Percentiles rank a stretch among this genome's conserved stretches.
These are phyloP conservation scores for Phylloporus sp. DNA, from an alignment of 768 basidiomycete species.

Conservation along the genomic window DNA sequence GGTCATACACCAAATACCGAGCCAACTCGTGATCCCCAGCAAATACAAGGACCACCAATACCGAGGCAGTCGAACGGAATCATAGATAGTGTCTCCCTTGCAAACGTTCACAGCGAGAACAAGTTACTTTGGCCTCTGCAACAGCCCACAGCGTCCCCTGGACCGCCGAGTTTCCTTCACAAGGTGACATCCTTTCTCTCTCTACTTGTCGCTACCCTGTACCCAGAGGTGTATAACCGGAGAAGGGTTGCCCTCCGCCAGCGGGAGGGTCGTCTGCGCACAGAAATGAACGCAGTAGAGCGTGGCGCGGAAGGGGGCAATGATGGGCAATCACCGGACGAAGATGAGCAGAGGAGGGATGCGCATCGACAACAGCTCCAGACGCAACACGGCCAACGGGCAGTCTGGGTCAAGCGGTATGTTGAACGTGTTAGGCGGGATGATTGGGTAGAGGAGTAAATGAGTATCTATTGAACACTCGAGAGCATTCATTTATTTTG, in stretches of 20 bases:
- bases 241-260: constrained; percentile 54
- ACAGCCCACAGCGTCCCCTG: constrained; percentile 12
- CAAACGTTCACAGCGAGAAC: constrained; percentile 58
- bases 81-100: constrained; percentile 51
- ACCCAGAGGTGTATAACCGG: constrained; percentile 74
- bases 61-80: constrained; percentile 32
- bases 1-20: constrained; percentile 15
- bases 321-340: constrained; percentile 30
- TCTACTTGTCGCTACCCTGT: constrained; percentile 57
- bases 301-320: constrained; percentile 24
- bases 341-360: constrained; percentile 28
- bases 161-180: constrained; percentile 47
- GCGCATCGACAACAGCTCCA: constrained; percentile 41
- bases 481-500: not conserved
- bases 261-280: constrained; percentile 64
- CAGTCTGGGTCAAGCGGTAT: constrained; percentile 62
- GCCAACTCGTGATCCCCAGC: constrained; percentile 15
- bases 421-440: constrained; percentile 58
- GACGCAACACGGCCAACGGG: constrained; percentile 48
- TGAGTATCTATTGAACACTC: constrained; percentile 4
- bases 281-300: constrained; percentile 50
- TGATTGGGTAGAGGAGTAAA: constrained; percentile 66
- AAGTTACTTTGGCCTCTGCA: constrained; percentile 39
- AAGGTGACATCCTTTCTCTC: constrained; percentile 52
- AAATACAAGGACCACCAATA: constrained; percentile 26